Evolutionary conservation across 805 yeast genomes (phyloP), one percentile per base, ranked within the genome.

Genomic region (Suhomyces faveliae): DNA sequence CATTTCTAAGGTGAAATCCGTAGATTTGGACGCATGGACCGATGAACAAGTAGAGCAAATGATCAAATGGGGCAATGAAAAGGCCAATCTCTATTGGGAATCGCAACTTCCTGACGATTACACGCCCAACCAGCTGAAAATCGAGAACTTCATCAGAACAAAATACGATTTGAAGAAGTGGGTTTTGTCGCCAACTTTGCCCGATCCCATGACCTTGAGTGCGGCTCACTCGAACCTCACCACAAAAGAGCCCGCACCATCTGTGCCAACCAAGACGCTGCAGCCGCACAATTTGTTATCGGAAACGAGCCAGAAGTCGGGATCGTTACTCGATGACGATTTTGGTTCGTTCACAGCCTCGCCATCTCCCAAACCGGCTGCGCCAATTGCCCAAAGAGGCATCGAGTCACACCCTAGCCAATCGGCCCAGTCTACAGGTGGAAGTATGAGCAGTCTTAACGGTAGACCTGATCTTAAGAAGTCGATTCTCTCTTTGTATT

Each of bases 11-110:
- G 98, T 94, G 43, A 89, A 94, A 62, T 86, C 96, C 5, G 95
- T 92, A 33, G 98, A 94, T 69, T 76, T 92, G 59, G 98, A 92
- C 63, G 86, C 95, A 1, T 92, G 99, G 99, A 87, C 94, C 5
- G 96, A 90, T 57, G 96, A 87, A 60, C 97, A 94, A 64, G 80
- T 89, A 24, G 83, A 78, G 51, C 81, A 80, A 52, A 83, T 94
- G 86, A 83, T 89, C 24, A 72, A 79, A 56, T 88, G 96, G 95
- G 96, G 96, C 1, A 92, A 92, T 62, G 77, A 70, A 38, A 75
- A 78, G 63, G 94, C 95, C 22, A 94, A 94, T 63, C 53, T 65
- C 5, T 87, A 76, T 64, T 94, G 97, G 95, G 99, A 94, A 66
- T 78, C 82, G 33, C 81, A 80, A 57, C 74, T 91, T 51, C 90